A percentile compares a stretch with the other conserved stretches of the same genome.
Conservation (phyloP, 768 basidiomycete genomes). For the Rhodotorula diobovata region DNA sequence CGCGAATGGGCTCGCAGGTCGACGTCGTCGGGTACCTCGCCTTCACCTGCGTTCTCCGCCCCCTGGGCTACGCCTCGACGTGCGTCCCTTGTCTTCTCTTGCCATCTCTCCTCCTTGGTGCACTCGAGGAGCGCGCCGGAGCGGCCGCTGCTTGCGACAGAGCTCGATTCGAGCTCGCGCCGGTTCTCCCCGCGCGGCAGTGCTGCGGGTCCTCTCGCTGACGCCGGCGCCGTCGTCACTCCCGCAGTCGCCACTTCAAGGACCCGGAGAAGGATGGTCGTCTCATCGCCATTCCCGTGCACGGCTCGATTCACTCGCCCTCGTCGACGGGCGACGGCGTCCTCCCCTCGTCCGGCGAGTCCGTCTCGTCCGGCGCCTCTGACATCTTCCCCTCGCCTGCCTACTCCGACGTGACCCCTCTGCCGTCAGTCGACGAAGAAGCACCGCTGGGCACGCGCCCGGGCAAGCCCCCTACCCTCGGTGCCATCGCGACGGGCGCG, state of each 20-base stretch:
- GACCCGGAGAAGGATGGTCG: constrained; percentile 28
- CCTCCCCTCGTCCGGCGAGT: constrained; percentile 9
- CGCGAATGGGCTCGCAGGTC: not conserved
- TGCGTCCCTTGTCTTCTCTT: constrained; percentile 1
- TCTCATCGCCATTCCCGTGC: not conserved
- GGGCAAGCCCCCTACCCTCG: not conserved
- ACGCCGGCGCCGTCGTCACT: not conserved
- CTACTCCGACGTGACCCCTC: not conserved
- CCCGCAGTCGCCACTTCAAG: constrained; percentile 30
- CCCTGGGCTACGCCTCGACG: constrained; percentile 31
- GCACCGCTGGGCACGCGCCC: not conserved
- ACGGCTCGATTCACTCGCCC: not conserved
- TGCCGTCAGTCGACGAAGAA: not conserved
- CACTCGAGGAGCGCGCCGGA: too few species aligned
- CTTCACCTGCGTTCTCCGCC: constrained; percentile 27
- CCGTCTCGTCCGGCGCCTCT: constrained; percentile 13
- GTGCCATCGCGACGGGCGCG: not conserved
- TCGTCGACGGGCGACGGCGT: constrained; percentile 2
- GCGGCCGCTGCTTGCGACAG: too few species aligned
- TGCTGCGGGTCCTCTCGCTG: not conserved
- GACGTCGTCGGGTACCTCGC: constrained; percentile 26
- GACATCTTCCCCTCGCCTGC: constrained; percentile 11
- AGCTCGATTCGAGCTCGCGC: not conserved
- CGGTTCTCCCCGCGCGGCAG: not conserved
- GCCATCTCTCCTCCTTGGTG: not conserved